These are phyloP conservation scores for Neurospora sp. DNA, from an alignment of 495 filamentous ascomycete genomes.

Conservation along the genomic window DNA sequence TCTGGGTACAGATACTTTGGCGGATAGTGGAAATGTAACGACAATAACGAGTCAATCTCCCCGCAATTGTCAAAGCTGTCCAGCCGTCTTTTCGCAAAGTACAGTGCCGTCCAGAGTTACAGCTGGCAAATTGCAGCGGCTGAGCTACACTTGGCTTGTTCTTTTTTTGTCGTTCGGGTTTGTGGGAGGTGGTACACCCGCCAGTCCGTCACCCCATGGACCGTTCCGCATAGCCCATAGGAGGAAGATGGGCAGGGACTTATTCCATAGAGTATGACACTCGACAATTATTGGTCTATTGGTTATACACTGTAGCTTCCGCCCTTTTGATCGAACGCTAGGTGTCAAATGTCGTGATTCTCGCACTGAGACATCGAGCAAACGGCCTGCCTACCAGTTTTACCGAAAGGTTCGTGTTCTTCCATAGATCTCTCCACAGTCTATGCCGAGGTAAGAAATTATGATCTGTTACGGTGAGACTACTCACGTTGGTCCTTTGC, in stretches of 20 bases:
- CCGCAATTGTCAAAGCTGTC: background rate
- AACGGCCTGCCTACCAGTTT: background rate
- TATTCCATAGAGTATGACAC: background rate
- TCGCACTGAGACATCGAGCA: background rate
- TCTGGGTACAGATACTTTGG: background rate
- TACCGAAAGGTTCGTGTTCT: background rate
- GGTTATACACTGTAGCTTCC: background rate
- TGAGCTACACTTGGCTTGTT: background rate
- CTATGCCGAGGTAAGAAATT: background rate
- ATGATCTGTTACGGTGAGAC: background rate
- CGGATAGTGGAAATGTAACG: background rate
- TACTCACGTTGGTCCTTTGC: background rate
- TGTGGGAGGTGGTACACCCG: background rate
- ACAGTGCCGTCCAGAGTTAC: background rate
- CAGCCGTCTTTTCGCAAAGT: background rate
- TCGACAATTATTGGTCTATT: background rate
- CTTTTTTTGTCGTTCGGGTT: background rate
- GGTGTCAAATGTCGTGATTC: background rate
- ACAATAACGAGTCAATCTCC: background rate
- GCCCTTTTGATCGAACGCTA: background rate
- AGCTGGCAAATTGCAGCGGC: background rate
- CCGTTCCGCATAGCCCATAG: background rate
- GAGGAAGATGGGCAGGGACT: background rate
- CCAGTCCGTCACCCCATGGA: background rate
- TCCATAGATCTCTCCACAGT: background rate